A percentile compares a stretch with the other conserved stretches of the same genome.
Evolutionary conservation across 257 asterid species (phyloP).

Genomic region (Solanum bukasovii): DNA sequence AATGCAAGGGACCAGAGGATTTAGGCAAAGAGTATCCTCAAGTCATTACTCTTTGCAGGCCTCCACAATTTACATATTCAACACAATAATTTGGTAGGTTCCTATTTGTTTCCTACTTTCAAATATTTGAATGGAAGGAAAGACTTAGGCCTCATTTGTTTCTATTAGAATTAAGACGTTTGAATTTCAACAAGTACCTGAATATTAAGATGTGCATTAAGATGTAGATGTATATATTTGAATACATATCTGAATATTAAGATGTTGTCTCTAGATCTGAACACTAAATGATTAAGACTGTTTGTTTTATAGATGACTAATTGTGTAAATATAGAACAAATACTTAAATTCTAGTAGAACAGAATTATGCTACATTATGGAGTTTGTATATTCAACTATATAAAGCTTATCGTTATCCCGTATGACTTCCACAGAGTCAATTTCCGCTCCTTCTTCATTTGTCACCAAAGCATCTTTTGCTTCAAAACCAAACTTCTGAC

Average conservation of each 20-base stretch:
- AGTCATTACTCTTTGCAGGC: background rate
- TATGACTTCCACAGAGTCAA: slow-evolving; percentile 76
- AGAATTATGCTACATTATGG: background rate
- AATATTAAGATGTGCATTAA: no score
- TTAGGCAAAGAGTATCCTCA: no score
- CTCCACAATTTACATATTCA: background rate
- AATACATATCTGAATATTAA: no score
- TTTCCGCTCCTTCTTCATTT: slow-evolving; percentile 69
- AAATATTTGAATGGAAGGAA: background rate
- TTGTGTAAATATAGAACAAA: background rate
- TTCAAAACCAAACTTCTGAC: slow-evolving; percentile 71
- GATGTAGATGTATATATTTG: no score
- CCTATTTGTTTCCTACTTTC: background rate
- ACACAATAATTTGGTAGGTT: background rate
- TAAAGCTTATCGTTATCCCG: slow-evolving; percentile 79
- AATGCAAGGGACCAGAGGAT: no score
- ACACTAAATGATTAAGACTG: no score
- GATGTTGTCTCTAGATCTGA: no score
- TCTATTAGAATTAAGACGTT: no score
- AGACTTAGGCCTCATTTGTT: no score
- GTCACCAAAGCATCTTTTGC: slow-evolving; percentile 45
- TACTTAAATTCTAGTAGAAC: background rate
- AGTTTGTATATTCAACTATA: slow-evolving; percentile 13
- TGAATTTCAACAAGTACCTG: no score
- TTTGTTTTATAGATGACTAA: background rate